Percentiles rank a stretch among this genome's conserved stretches.
phyloP scores from a whole-genome alignment of 768 basidiomycete species.

The Daedaleopsis sinensis region DNA sequence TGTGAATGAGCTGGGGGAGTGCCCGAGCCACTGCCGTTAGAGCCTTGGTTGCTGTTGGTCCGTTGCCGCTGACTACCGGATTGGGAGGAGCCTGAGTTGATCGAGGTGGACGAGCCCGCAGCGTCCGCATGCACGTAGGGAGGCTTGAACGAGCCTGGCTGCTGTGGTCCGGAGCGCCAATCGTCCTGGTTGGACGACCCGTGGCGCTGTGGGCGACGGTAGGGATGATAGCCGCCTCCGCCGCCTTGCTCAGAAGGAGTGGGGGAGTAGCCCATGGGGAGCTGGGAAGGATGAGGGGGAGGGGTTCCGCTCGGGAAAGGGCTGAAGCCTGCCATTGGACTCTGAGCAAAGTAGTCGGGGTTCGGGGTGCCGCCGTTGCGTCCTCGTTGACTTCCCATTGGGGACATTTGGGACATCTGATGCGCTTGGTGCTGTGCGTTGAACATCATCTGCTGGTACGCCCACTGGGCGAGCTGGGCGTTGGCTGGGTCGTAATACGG shows the following conservation, averaged over 20 bases:
- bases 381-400: slow-evolving; percentile 38
- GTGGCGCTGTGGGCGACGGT: slow-evolving; percentile 65
- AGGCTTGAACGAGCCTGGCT: slow-evolving; percentile 56
- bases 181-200: slow-evolving; percentile 42
- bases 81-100: slow-evolving; percentile 62
- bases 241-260: slow-evolving; percentile 36
- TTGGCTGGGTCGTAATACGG: slow-evolving; percentile 81
- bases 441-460: slow-evolving; percentile 92
- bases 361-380: slow-evolving; percentile 41
- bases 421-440: slow-evolving; percentile 58
- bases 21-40: slow-evolving; percentile 34
- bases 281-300: slow-evolving; percentile 56
- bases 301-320: slow-evolving; percentile 74
- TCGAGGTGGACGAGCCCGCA: slow-evolving; percentile 75
- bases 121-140: slow-evolving; percentile 83
- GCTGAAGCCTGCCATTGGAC: slow-evolving; percentile 56
- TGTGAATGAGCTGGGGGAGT: slow-evolving; percentile 18
- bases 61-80: slow-evolving; percentile 58
- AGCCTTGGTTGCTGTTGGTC: slow-evolving; percentile 73
- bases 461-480: slow-evolving; percentile 82
- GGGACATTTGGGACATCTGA: slow-evolving; percentile 41
- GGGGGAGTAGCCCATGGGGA: slow-evolving; percentile 44
- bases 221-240: slow-evolving; percentile 79
- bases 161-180: slow-evolving; percentile 45
- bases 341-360: slow-evolving; percentile 61